These are phyloP conservation scores for Xanthoparmelia taractica DNA, from an alignment of 495 filamentous ascomycete genomes.

Conservation along the genomic window DNA sequence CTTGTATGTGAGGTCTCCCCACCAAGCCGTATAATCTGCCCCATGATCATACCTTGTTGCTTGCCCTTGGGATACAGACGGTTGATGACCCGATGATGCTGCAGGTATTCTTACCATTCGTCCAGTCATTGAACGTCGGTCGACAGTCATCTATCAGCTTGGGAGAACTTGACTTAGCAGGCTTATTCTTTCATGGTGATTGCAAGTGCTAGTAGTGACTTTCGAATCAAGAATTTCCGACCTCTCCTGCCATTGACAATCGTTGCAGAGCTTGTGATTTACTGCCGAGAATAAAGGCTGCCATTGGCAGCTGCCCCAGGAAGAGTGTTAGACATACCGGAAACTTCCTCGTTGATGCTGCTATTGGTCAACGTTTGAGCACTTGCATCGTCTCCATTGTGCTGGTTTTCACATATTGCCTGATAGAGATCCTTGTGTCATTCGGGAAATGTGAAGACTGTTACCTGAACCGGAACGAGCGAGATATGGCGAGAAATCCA, in stretches of 20 bases:
- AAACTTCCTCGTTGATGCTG: neutral
- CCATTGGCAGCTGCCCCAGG: no score
- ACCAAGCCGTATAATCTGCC: neutral
- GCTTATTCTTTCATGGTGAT: neutral
- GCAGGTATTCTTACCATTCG: neutral
- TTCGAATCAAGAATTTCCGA: neutral
- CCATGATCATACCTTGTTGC: neutral
- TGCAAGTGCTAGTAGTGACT: neutral
- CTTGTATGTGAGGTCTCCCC: neutral
- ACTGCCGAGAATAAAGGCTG: no score
- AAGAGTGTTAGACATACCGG: no score
- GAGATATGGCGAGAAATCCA: neutral
- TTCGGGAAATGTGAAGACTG: neutral
- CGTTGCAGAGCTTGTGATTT: neutral
- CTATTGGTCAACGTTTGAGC: neutral
- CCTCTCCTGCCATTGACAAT: neutral
- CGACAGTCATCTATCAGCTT: neutral
- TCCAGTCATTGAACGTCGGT: neutral
- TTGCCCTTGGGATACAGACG: neutral
- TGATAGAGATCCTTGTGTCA: neutral
- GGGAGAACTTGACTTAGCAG: neutral
- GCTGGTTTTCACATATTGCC: neutral
- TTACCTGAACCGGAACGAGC: neutral
- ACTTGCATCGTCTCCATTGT: neutral
- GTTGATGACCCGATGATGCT: neutral